Evolutionary conservation across 306 rosid genomes (phyloP), one percentile per base, ranked within the genome.

Genomic region (Trifolium dubium): DNA sequence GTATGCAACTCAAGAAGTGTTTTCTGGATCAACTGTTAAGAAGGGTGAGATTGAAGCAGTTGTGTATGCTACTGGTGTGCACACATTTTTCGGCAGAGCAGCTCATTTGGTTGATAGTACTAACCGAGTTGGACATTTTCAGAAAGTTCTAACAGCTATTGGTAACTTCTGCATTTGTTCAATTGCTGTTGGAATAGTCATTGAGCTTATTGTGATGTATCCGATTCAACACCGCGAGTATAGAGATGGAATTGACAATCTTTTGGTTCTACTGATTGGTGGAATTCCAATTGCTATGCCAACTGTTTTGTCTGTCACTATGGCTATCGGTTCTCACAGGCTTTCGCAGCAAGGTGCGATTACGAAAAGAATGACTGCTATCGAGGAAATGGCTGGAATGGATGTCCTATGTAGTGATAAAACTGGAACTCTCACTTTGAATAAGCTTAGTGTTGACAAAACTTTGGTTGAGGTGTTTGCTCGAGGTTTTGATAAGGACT

Each of bases 311-410:
- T 93, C 98, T 47, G 98, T 93, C 78, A 93, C 97, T 13, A 93
- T 93, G 98, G 98, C 98, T 61, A 93, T 93, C 76, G 98, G 98
- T 46, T 93, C 98, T 72, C 98, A 93, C 66, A 87, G 98, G 82
- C 95, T 93, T 9, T 86, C 98, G 49, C 91, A 93, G 78, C 98
- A 93, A 75, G 98, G 98, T 17, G 98, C 98, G n/a, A 93, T 93
- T 44, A 93, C 98, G 19, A 93, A 93, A 73, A 79, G 98, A 62
- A 93, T 93, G 98, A 93, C 98, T 5, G 98, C 98, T 35, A 93
- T 93, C 65, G 98, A 93, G 82, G 98, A 93, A 89, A 90, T 93
- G 98, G 98, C 98, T 12, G 98, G 98, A 34, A 93, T 93, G 98
- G 97, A 93, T 77, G 97, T 93, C 23, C 88, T 93, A 4, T 93